Conservation (phyloP, 192 early-diverging fungal genomes). For the Entomortierella parvispora region DNA sequence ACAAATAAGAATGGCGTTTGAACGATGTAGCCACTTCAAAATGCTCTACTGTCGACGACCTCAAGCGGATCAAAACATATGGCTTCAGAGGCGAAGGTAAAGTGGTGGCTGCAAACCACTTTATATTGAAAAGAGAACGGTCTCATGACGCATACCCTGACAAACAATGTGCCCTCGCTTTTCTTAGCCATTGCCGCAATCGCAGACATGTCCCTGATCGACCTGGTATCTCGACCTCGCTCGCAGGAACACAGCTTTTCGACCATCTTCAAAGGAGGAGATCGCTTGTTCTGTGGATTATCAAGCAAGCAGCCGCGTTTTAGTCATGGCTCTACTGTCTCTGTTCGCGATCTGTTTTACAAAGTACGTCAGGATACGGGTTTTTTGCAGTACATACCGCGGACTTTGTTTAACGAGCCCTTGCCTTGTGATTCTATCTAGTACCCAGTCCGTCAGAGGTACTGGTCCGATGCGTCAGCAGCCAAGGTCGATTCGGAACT, state of each 20-base stretch:
- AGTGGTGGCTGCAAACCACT: background rate
- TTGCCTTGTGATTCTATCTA: constrained; percentile 2
- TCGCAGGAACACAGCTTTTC: constrained; percentile 14
- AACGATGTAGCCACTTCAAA: constrained; percentile 77
- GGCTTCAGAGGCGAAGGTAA: constrained; percentile 81
- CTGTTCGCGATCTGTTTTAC: constrained; percentile 73
- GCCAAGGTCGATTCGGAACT: constrained; percentile 51
- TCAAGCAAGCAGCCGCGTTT: constrained; percentile 38
- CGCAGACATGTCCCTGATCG: constrained; percentile 36
- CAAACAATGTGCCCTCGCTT: too few species aligned
- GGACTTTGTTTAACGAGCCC: background rate
- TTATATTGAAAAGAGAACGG: background rate
- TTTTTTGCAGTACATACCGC: background rate
- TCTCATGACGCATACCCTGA: too few species aligned
- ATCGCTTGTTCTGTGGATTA: constrained; percentile 53
- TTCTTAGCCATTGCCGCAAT: constrained; percentile 22
- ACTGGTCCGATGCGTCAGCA: constrained; percentile 39
- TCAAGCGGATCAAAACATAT: constrained; percentile 56
- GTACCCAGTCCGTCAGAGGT: constrained; percentile 69
- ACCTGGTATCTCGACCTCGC: constrained; percentile 31
- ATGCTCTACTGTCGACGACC: constrained; percentile 52
- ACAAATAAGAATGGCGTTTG: too few species aligned
- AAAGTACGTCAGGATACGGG: constrained; percentile 53
- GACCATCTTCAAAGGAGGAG: constrained; percentile 57
- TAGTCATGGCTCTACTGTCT: constrained; percentile 67